Conservation (phyloP, 1,284 basidiomycete genomes). For the Xerocomus minutiporus region DNA sequence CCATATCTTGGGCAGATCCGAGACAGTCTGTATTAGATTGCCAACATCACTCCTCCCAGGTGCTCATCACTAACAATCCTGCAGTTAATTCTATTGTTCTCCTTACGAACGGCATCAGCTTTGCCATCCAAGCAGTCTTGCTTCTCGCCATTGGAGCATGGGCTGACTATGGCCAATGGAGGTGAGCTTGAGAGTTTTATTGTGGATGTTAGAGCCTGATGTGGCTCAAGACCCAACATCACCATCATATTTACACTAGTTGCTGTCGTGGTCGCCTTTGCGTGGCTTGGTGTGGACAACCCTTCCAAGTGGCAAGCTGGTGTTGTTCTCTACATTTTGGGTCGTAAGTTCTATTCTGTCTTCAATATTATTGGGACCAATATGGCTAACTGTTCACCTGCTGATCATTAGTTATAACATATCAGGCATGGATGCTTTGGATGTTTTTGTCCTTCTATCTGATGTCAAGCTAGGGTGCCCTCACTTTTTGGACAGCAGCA, state of each 20-base stretch:
- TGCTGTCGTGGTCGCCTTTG: slow-evolving; percentile 67
- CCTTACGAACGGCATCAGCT: slow-evolving; percentile 71
- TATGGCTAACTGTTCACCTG: neutral
- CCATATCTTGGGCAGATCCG: slow-evolving; percentile 61
- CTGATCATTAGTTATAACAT: slow-evolving; percentile 59
- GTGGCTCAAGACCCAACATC: slow-evolving; percentile 57
- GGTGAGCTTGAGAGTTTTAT: slow-evolving; percentile 34
- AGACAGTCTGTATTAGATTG: slow-evolving; percentile 44
- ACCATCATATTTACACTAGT: slow-evolving; percentile 72
- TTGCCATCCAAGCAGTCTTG: slow-evolving; percentile 65
- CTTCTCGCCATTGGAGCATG: slow-evolving; percentile 66
- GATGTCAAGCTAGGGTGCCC: slow-evolving; percentile 45
- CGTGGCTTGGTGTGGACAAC: slow-evolving; percentile 69
- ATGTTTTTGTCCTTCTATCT: neutral
- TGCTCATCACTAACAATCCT: neutral
- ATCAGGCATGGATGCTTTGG: slow-evolving; percentile 47
- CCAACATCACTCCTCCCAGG: neutral
- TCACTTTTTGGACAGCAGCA: slow-evolving; percentile 83
- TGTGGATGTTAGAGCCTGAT: slow-evolving; percentile 8
- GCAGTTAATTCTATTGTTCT: slow-evolving; percentile 74
- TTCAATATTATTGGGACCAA: neutral
- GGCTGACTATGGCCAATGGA: slow-evolving; percentile 76
- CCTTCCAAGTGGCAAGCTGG: slow-evolving; percentile 67
- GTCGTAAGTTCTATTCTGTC: slow-evolving; percentile 43
- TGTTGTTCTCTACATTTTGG: slow-evolving; percentile 71